Evolutionary conservation across 2,329 filamentous ascomycete genomes (phyloP).

Genomic region (Verticillium longisporum): DNA sequence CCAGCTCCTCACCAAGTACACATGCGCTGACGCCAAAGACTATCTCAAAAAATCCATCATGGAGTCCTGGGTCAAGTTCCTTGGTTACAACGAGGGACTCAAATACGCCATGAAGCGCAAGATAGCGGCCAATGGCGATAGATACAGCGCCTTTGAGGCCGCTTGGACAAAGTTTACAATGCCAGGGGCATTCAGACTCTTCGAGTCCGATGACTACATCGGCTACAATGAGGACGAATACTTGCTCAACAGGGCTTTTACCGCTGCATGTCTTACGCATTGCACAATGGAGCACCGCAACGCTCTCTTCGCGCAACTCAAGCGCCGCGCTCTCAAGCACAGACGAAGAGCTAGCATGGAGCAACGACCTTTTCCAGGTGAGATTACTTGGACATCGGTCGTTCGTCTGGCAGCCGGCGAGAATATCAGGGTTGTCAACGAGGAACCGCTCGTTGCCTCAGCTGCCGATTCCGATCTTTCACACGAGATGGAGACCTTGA

Average conservation of each 20-base stretch:
- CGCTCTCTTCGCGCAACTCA: background rate
- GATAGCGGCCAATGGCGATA: background rate
- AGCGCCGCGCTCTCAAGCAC: background rate
- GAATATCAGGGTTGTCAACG: too few relatives aligned
- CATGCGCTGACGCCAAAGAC: background rate
- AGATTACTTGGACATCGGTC: too few relatives aligned
- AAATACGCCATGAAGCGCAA: background rate
- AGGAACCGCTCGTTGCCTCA: too few relatives aligned
- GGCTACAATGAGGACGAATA: background rate
- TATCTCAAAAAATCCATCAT: background rate
- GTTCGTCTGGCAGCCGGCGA: too few relatives aligned
- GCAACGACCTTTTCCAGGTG: too few relatives aligned
- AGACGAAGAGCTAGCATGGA: too few relatives aligned
- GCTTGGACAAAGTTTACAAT: background rate
- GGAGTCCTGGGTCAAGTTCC: background rate
- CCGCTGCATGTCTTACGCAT: background rate
- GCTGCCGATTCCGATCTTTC: too few relatives aligned
- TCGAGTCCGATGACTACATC: background rate
- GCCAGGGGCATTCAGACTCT: background rate
- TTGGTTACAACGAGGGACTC: background rate
- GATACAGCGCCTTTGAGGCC: background rate
- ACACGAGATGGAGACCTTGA: too few relatives aligned
- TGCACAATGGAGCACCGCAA: background rate
- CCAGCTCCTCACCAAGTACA: background rate
- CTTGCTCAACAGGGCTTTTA: background rate